These are phyloP conservation scores for Lipomyces yamanashiensis DNA, from an alignment of 805 yeast species.

Conservation along the genomic window DNA sequence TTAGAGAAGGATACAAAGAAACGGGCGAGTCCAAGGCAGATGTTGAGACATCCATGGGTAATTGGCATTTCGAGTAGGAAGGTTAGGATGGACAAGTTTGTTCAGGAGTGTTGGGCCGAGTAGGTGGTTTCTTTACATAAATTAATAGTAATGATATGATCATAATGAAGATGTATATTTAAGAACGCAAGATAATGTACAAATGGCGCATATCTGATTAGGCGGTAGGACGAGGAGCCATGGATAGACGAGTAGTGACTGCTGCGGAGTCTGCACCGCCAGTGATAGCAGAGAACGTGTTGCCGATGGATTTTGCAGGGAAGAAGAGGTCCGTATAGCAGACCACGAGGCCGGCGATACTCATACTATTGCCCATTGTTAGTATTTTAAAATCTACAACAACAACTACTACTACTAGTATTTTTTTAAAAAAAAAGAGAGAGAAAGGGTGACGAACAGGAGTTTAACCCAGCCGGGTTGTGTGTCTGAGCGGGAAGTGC, in stretches of 20 bases:
- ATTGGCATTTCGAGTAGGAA: conserved; percentile 61
- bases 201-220: neutral
- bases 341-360: conserved; percentile 31
- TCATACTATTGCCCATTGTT: conserved; percentile 14
- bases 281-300: conserved; percentile 4
- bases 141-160: neutral
- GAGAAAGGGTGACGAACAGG: conserved; percentile 15
- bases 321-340: conserved; percentile 33
- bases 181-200: no score
- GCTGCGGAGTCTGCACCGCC: conserved; percentile 16
- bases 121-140: neutral
- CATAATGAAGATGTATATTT: neutral
- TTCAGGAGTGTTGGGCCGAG: conserved; percentile 54
- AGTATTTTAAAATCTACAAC: no score
- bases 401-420: no score
- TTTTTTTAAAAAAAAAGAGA: neutral
- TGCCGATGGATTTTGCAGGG: conserved; percentile 12
- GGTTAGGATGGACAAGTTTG: conserved; percentile 87
- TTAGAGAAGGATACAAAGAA: conserved; percentile 76
- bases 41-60: conserved; percentile 94
- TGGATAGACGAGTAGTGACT: conserved; percentile 31
- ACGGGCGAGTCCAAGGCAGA: conserved; percentile 91
- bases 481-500: conserved; percentile 1
- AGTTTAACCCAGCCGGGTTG: conserved; percentile 36
- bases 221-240: conserved; percentile 30